Conservation (phyloP, 129 eudicot species). For the Helianthus tuberosus region DNA sequence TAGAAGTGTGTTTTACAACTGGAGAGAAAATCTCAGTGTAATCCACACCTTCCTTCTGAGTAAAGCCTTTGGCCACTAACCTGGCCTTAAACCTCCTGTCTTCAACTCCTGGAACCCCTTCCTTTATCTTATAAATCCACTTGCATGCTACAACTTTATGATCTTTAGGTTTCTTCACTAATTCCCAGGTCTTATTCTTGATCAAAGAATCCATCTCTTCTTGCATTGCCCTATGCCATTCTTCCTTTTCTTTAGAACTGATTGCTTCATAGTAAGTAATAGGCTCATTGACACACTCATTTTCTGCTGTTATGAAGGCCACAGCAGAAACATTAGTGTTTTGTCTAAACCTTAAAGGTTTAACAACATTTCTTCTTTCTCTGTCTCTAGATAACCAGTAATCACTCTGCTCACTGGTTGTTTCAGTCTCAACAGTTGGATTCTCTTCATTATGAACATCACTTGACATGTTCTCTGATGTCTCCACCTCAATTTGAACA, state of each 20-base stretch:
- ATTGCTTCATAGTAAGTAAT: background rate
- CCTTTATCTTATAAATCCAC: background rate
- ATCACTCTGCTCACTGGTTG: too few species aligned
- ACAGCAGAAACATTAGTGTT: background rate
- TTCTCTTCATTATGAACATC: too few species aligned
- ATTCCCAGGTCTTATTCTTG: background rate
- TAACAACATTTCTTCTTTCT: background rate
- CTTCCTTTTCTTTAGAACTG: background rate
- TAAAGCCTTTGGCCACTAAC: background rate
- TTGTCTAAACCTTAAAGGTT: background rate
- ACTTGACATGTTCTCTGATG: too few species aligned
- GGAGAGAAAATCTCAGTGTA: background rate
- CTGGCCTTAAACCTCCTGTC: background rate
- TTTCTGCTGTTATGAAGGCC: background rate
- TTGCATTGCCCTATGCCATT: background rate
- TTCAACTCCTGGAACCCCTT: background rate
- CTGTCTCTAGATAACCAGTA: background rate
- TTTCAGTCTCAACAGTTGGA: too few species aligned
- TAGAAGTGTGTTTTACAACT: background rate
- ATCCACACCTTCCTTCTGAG: background rate
- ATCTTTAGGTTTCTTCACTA: background rate
- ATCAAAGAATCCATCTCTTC: background rate
- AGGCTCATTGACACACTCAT: background rate
- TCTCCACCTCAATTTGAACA: too few species aligned
- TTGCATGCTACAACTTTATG: too few species aligned